Base-by-base conservation (phyloP, 2,329 filamentous ascomycete genomes). In the Penicillium sp. region DNA sequence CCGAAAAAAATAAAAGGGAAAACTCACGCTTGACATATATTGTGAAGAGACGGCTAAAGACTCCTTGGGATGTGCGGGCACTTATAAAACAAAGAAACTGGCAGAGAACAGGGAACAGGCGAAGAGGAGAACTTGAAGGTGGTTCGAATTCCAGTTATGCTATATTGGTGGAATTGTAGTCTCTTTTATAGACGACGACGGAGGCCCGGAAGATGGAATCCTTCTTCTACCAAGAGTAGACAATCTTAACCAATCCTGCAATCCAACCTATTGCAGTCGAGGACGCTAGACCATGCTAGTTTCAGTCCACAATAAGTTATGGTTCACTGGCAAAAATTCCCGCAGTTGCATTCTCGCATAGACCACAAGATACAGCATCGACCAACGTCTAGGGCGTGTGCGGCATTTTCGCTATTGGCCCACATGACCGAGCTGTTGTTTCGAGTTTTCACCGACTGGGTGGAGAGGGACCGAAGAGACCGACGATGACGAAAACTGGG, bases 361-460 rank as follows among this genome's bases (percentile, higher is more conserved):
- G 10, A 39, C 47, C 10, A 39, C 16, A 53, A 31, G 45, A 48
- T 48, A 34, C 41, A 48, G 50, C 19, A 51, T 59, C 29, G 53
- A 47, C 40, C n/a, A 31, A 38, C 27, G 45, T 38, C 5, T 36
- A 47, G 45, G n/a, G 41, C 41, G 38, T 41, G 8, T 57, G 41
- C 50, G 50, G 53, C 43, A 54, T 61, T 57, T 61, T 57, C 60
- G 23, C 23, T 51, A 60, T 61, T 59, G 34, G 60, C 51, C 47
- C 39, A 48, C 10, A 59, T 59, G 5, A 55, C 50, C 27, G 47
- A 33, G 16, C 31, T 48, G 19, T 55, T 25, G 27, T 44, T 31
- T 55, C 53, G 39, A 51, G 25, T 49, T 40, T 48, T 60, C 39
- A 57, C 47, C 29, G 34, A 55, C 34, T 57, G 27, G 53, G 47